Evolutionary conservation across 177 flowering plant species (phyloP).

Genomic region (Telopea speciosissima): DNA sequence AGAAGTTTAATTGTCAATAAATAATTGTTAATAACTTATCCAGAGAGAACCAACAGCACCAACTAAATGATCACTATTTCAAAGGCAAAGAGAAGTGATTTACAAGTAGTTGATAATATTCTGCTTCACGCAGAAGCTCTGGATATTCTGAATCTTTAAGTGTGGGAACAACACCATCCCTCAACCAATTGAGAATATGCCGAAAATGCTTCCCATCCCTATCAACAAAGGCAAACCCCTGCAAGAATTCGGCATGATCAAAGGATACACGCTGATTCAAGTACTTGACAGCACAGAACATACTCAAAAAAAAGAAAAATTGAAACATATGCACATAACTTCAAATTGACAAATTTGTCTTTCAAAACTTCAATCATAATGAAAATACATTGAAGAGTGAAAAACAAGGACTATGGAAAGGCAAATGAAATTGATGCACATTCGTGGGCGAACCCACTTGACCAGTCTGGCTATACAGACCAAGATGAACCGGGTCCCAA

Average conservation of each 20-base stretch:
- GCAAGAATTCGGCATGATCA: constrained; percentile 25
- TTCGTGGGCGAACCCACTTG: no score
- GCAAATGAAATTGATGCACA: no score
- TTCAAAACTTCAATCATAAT: no score
- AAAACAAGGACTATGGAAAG: no score
- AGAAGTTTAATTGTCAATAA: neutral
- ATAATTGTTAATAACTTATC: no score
- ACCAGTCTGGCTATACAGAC: no score
- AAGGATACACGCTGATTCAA: constrained; percentile 15
- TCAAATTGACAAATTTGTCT: no score
- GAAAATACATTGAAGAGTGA: no score
- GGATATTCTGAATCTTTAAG: constrained; percentile 47
- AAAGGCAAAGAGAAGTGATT: constrained; percentile 8
- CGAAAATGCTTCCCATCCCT: constrained; percentile 95
- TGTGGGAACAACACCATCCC: constrained; percentile 83
- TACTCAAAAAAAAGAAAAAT: neutral
- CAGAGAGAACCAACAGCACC: no score
- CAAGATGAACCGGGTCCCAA: no score
- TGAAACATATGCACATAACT: neutral
- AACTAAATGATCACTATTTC: neutral
- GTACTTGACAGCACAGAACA: neutral
- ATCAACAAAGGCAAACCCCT: constrained; percentile 86
- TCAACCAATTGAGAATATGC: constrained; percentile 86
- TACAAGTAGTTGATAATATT: constrained; percentile 88
- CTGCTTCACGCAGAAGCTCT: constrained; percentile 83